Evolutionary conservation across 192 early-diverging fungal species (phyloP).

Genomic region (Pecoramyces ruminantium): DNA sequence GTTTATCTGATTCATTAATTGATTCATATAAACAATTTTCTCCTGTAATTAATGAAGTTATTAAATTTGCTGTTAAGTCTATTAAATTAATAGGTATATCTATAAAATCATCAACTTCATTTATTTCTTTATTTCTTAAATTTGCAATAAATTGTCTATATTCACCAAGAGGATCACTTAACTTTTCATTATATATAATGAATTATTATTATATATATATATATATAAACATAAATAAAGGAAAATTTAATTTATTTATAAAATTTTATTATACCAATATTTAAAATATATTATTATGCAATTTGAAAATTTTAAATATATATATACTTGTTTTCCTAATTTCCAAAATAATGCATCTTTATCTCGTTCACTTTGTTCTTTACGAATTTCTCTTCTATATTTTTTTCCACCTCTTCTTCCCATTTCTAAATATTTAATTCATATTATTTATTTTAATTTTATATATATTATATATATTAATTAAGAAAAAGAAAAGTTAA

Average conservation of each 20-base stretch:
- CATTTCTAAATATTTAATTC: background rate
- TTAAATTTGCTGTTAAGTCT: background rate
- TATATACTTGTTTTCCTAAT: background rate
- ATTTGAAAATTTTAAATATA: too few species aligned
- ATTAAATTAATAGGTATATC: background rate
- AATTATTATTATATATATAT: too few species aligned
- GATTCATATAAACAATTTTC: background rate
- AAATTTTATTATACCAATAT: too few species aligned
- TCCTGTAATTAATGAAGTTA: background rate
- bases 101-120: background rate
- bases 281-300: too few species aligned
- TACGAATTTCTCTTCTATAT: background rate
- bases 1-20: background rate
- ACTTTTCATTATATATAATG: too few species aligned
- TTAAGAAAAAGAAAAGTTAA: too few species aligned
- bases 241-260: too few species aligned
- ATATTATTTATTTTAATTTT: too few species aligned
- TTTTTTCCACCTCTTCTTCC: background rate
- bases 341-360: background rate
- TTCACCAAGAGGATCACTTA: background rate
- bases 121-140: background rate
- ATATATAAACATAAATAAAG: too few species aligned
- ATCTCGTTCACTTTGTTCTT: background rate
- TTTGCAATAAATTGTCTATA: background rate
- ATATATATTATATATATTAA: too few species aligned